Evolutionary conservation across 805 yeast genomes (phyloP).

Genomic region (Candida nonsorbophila): DNA sequence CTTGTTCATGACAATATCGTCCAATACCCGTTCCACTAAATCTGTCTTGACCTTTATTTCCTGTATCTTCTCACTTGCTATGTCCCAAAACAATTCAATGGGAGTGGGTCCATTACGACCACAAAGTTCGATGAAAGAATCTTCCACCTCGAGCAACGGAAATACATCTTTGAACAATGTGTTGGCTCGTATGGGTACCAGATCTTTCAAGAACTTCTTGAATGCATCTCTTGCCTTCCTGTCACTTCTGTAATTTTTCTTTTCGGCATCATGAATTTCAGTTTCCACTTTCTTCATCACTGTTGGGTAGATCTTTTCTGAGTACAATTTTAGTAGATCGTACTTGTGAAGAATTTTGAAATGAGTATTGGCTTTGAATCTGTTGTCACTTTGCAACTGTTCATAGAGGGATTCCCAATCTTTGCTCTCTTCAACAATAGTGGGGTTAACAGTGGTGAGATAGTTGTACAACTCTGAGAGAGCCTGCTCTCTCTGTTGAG

Average conservation of each 20-base stretch:
- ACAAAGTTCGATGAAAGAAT: slow-evolving; percentile 52
- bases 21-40: slow-evolving; percentile 47
- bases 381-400: slow-evolving; percentile 36
- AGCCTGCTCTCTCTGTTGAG: slow-evolving; percentile 41
- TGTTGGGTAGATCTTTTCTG: slow-evolving; percentile 26
- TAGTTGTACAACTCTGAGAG: slow-evolving; percentile 48
- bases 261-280: slow-evolving; percentile 19
- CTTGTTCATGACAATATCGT: slow-evolving; percentile 7
- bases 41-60: slow-evolving; percentile 55
- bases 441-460: slow-evolving; percentile 32
- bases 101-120: slow-evolving; percentile 80
- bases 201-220: slow-evolving; percentile 38
- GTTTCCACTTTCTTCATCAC: slow-evolving; percentile 14
- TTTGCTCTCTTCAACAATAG: slow-evolving; percentile 17
- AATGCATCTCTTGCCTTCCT: slow-evolving; percentile 62
- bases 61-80: slow-evolving; percentile 57
- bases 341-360: slow-evolving; percentile 46
- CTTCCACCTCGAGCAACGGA: slow-evolving; percentile 46
- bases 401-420: slow-evolving; percentile 35
- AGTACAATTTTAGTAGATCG: slow-evolving; percentile 57
- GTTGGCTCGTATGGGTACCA: slow-evolving; percentile 43
- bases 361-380: slow-evolving; percentile 58
- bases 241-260: slow-evolving; percentile 49
- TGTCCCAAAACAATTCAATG: slow-evolving; percentile 70
- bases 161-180: slow-evolving; percentile 57